Base-by-base conservation (phyloP, 2,329 filamentous ascomycete genomes). In the Lachnellula willkommii region DNA sequence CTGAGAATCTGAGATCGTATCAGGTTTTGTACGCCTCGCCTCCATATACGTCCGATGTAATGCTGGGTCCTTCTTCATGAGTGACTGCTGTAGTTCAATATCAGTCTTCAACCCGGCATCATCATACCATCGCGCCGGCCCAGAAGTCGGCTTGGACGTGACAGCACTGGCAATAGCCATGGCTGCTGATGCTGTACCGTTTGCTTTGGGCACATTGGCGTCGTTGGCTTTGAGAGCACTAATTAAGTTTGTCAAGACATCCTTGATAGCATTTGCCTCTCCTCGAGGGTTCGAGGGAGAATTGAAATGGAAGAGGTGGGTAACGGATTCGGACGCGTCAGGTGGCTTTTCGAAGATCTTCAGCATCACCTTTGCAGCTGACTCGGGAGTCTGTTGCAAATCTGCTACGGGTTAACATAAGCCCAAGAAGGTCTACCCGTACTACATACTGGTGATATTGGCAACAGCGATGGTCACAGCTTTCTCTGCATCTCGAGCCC, bases 381-480 rank as follows among this genome's bases (percentile, higher is more conserved):
- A 85, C 58, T 90, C 90, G 12, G 94, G 92, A 1, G 94, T 97
- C 71, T 97, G 93, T 72, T 99, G 93, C 49, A 99, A 82, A 74
- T 97, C 90, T 94, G 65, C 35, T 50, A 58, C 64, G 39, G 66
- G 62, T 61, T 42, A 64, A 53, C 52, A 47, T 28, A 49, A 45
- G 52, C 42, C 20, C 50, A 22, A 17, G 14, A 9, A 53, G 47
- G 40, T 2, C 9, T 22, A 12, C 24, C 60, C 60, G 55, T 15
- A 46, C 50, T 47, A 70, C 86, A 69, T 78, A 94, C 90, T 96
- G 50, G 87, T 90, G 68, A 97, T 93, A 65, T 87, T 87, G 54
- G 81, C 75, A 53, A 96, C 81, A 7, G 81, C 74, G 56, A 97
- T 80, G 0, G 83, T 85, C 58, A 96, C 75, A 26, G 79, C 76